Conservation (phyloP, 345 rosid species). For the Diplotaxis tenuifolia region DNA sequence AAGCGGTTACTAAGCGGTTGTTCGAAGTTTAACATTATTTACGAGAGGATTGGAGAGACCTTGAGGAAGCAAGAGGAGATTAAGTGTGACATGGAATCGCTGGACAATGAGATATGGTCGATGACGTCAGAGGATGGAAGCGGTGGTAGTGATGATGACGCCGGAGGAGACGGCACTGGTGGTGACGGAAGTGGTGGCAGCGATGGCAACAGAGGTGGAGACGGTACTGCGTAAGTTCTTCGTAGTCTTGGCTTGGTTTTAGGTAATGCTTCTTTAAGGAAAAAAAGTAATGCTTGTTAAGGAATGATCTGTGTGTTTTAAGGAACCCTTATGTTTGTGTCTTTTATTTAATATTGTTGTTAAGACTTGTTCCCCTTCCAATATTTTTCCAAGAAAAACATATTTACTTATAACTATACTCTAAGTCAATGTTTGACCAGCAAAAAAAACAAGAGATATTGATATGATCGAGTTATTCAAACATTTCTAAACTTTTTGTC, state of each 20-base stretch:
- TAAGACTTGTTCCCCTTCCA: neutral
- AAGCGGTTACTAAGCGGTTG: too few relatives aligned
- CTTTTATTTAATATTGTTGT: too few relatives aligned
- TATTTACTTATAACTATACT: neutral
- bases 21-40: too few relatives aligned
- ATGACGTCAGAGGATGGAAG: neutral
- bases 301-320: neutral
- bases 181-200: neutral
- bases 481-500: neutral
- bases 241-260: neutral
- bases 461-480: neutral
- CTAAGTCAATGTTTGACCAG: neutral
- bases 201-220: neutral
- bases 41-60: neutral
- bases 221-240: neutral
- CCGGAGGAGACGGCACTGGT: neutral
- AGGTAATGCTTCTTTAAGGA: neutral
- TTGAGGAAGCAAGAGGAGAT: neutral
- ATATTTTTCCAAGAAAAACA: neutral
- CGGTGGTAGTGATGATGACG: neutral
- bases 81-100: neutral
- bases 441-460: neutral
- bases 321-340: neutral
- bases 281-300: too few relatives aligned
- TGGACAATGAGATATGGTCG: neutral